Conservation (phyloP, 495 filamentous ascomycete genomes). For the Neurospora sp. region DNA sequence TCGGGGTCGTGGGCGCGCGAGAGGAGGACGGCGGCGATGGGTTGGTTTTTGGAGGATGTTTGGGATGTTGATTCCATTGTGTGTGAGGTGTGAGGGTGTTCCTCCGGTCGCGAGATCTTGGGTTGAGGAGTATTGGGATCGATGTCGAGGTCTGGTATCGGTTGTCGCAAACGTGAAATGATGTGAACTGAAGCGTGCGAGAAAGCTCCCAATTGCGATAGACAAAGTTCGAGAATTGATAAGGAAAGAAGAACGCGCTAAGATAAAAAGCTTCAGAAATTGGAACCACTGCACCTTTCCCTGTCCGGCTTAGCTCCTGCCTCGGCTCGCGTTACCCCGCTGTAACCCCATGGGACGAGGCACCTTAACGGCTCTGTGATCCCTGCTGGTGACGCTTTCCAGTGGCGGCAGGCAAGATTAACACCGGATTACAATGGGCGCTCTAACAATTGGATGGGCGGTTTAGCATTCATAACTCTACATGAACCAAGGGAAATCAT, state of each 20-base stretch:
- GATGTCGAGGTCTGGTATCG: background rate
- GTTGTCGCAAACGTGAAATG: background rate
- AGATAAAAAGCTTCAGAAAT: background rate
- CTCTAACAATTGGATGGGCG: background rate
- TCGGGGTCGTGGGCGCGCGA: conserved; percentile 62
- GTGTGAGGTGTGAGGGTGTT: background rate
- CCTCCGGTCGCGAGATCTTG: background rate
- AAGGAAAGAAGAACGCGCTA: background rate
- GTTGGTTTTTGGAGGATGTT: conserved; percentile 15
- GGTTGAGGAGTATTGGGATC: background rate
- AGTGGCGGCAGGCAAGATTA: background rate
- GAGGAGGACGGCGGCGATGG: conserved; percentile 59
- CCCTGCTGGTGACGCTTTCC: background rate
- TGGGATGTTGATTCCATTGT: conserved; percentile 10
- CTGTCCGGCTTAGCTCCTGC: conserved; percentile 1
- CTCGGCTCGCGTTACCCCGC: conserved; percentile 12
- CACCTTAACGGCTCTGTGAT: background rate
- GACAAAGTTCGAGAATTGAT: background rate
- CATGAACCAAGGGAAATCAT: background rate
- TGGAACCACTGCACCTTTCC: background rate
- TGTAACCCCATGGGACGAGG: background rate
- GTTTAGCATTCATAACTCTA: background rate
- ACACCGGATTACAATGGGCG: background rate
- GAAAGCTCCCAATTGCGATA: background rate
- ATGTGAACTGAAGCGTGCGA: background rate